Conservation (phyloP, 495 filamentous ascomycete genomes). For the Usnea hakonensis region DNA sequence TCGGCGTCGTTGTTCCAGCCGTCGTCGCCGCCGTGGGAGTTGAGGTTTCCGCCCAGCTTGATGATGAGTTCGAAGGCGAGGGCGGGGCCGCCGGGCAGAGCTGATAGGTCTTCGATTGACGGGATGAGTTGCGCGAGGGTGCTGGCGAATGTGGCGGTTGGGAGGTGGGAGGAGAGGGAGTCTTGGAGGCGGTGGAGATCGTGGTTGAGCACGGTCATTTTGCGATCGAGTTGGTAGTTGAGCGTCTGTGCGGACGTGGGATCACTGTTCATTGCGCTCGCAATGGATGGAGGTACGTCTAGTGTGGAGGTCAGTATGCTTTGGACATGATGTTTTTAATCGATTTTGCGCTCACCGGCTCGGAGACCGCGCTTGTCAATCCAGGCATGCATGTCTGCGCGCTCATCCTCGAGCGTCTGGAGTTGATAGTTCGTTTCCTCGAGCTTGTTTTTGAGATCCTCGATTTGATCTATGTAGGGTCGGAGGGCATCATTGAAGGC, state of each 20-base stretch:
- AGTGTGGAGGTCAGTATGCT: background rate
- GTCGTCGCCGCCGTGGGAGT: constrained; percentile 43
- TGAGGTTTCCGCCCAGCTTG: constrained; percentile 45
- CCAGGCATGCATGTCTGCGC: constrained; percentile 42
- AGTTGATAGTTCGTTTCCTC: constrained; percentile 37
- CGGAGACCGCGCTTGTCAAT: constrained; percentile 45
- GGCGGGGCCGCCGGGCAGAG: constrained; percentile 35
- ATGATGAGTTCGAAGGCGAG: constrained; percentile 45
- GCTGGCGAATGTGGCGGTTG: constrained; percentile 33
- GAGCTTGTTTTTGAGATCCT: constrained; percentile 36
- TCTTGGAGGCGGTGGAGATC: constrained; percentile 48
- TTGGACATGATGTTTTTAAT: background rate
- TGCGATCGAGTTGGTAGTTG: constrained; percentile 46
- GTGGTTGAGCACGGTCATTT: constrained; percentile 48
- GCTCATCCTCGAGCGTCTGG: constrained; percentile 38
- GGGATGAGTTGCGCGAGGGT: constrained; percentile 34
- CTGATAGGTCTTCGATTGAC: constrained; percentile 37
- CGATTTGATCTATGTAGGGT: constrained; percentile 41
- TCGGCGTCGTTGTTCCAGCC: constrained; percentile 35
- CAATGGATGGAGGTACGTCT: constrained; percentile 44
- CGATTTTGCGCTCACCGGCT: constrained; percentile 33
- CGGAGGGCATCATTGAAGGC: constrained; percentile 44
- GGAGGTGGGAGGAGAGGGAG: constrained; percentile 41
- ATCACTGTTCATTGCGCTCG: constrained; percentile 40
- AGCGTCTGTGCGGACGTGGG: constrained; percentile 36